Evolutionary conservation across 2,329 filamentous ascomycete species (phyloP), one percentile per base, ranked within the genome.

Genomic region (Xylaria sp.): DNA sequence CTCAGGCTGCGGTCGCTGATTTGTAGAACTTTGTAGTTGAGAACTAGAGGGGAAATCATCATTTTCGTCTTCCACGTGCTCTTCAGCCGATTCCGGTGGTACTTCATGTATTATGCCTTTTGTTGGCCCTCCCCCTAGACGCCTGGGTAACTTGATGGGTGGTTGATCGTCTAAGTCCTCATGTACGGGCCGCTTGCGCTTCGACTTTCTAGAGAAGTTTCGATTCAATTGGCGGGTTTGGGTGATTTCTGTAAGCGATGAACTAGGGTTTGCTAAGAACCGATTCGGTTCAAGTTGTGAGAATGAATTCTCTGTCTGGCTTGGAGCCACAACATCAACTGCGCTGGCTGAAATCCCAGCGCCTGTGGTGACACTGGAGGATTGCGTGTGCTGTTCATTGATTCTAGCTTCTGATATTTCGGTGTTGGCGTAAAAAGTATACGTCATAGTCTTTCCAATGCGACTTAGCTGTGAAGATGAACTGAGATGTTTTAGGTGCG

Each of bases 401-500:
- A 21, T 21, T 12, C 18, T 21, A 18, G n/a, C 37, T 18, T 62
- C 53, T 5, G 54, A 13, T 1, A 68, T 60, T 50, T 75, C 75
- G 18, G 57, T 68, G 50, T 70, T 68, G 6, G 76, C 72, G 47
- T 78, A 79, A 65, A 82, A 84, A 54, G 81, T 79, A 69, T 83
- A 84, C 10, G 81, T 80, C 61, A 79, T 80, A 32, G 81, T 82
- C 69, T 81, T 83, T 10, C 81, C 81, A 2, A 78, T 68, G 8
- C 82, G 81, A 9, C 77, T 77, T 4, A 82, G 73, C 53, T 80
- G 75, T 58, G 80, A 80, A 42, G 70, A 75, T 27, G 84, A 76
- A 63, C 81, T 78, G 35, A 84, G 80, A 23, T 81, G 79, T 35
- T 77, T 72, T 47, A 84, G 74, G 59, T 83, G 79, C 16, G 73